Evolutionary conservation across 768 basidiomycete species (phyloP), one percentile per base, ranked within the genome.

Genomic region (Leccinum barrowsii): DNA sequence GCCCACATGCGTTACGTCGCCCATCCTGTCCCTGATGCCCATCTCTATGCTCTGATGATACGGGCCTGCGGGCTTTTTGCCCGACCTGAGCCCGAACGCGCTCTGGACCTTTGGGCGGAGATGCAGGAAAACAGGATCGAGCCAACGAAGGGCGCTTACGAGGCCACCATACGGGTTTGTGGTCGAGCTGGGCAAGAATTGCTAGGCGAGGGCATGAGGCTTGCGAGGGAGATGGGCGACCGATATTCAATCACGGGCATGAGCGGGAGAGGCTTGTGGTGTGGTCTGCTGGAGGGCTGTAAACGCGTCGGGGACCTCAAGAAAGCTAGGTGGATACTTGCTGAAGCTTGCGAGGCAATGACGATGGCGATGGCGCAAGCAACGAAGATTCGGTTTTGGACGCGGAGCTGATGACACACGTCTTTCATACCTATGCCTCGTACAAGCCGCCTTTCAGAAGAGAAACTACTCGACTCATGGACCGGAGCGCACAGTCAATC

Each of bases 1-100:
- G 78, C 90, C 2, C 96, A 99, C 72, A 95, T 97, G 91, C 90
- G 96, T 49, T 94, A 97, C 59, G 90, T 92, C 13, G 92, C 96
- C 1, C 94, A 98, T 69, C 86, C 93, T 1, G 75, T 76, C 4
- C 94, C 95, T 0, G 85, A 89, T 61, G 77, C 77, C 13, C 72
- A 79, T 21, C 76, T 95, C 7, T 98, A 93, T 74, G 82, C 85
- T 0, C 70, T 83, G 35, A 97, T 99, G 94, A 93, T 99, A 63
- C 81, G 82, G 4, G 89, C 92, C 0, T 98, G 95, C 61, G 88
- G 88, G 1, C 75, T 67, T 15, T 78, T 80, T 5, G 76, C 81
- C 4, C 76, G 76, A 22, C 85, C 89, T 1, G 89, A 95, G 63
- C 92, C 94, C 0, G 93, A 97, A 68, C 86, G 91, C 47, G 97